Conservation (phyloP, 2,329 filamentous ascomycete genomes). For the Colletotrichum musae region DNA sequence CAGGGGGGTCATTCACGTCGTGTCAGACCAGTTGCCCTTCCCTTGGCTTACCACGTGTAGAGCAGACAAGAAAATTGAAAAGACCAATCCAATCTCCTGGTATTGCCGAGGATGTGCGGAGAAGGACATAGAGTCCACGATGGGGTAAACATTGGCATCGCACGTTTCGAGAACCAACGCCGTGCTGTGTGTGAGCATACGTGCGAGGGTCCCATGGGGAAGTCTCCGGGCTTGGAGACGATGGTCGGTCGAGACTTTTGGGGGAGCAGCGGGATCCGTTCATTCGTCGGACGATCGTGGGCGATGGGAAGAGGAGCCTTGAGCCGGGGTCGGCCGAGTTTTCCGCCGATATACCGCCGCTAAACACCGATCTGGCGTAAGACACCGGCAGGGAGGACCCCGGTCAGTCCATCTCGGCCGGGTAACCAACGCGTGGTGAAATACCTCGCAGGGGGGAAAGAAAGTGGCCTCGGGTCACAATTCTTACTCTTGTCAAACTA, state of each 20-base stretch:
- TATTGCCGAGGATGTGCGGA: constrained; percentile 36
- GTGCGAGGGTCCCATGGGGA: constrained; percentile 36
- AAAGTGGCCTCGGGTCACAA: not conserved
- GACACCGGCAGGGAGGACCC: constrained; percentile 21
- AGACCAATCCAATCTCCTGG: constrained; percentile 25
- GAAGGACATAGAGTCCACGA: constrained; percentile 21
- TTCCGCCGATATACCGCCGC: constrained; percentile 35
- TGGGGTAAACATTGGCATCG: constrained; percentile 20
- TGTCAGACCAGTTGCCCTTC: not conserved
- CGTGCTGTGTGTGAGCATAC: not conserved
- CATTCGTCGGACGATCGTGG: constrained; percentile 34
- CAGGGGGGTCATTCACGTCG: constrained; percentile 16
- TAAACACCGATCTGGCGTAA: constrained; percentile 24
- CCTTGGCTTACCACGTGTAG: not conserved
- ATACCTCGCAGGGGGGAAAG: constrained; percentile 3
- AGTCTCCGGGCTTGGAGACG: constrained; percentile 19
- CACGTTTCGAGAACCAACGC: constrained; percentile 30
- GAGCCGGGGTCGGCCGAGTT: constrained; percentile 7
- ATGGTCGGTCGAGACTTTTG: constrained; percentile 39
- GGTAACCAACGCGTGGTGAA: constrained; percentile 31
- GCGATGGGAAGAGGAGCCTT: constrained; percentile 2
- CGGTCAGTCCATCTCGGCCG: constrained; percentile 20
- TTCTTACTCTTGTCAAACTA: constrained; percentile 1
- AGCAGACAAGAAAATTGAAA: not conserved
- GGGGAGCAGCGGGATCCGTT: constrained; percentile 28